phyloP scores from a whole-genome alignment of 768 basidiomycete species.

The Xanthoconium purpureum region DNA sequence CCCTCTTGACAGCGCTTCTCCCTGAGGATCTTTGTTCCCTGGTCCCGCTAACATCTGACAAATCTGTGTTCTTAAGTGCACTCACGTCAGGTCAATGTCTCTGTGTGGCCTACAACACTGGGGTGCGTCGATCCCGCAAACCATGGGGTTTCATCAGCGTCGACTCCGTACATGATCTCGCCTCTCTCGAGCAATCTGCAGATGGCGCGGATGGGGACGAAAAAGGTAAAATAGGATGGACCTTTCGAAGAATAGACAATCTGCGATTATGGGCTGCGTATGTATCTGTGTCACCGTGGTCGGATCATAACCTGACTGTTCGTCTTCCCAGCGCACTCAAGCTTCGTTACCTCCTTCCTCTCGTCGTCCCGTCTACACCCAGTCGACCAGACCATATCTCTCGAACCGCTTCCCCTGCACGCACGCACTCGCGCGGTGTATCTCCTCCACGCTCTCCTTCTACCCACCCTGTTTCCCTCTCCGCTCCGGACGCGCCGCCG shows the following conservation, averaged over 20 bases:
- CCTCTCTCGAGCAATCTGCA: constrained; percentile 56
- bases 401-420: constrained; percentile 23
- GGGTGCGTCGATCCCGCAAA: constrained; percentile 73
- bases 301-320: background rate
- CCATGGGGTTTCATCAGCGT: constrained; percentile 87
- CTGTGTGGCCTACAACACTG: constrained; percentile 77
- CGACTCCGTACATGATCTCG: constrained; percentile 77
- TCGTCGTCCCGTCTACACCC: constrained; percentile 50
- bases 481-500: constrained; percentile 19
- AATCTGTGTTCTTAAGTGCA: constrained; percentile 43
- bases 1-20: constrained; percentile 57
- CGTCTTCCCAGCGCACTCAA: constrained; percentile 63
- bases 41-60: constrained; percentile 35
- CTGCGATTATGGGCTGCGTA: constrained; percentile 83
- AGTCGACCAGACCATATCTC: constrained; percentile 27
- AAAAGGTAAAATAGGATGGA: constrained; percentile 63
- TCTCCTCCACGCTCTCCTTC: constrained; percentile 23
- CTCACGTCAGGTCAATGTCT: constrained; percentile 78
- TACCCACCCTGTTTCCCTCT: constrained; percentile 3
- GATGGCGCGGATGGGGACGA: constrained; percentile 37
- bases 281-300: constrained; percentile 26
- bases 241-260: constrained; percentile 85
- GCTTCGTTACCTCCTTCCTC: constrained; percentile 73
- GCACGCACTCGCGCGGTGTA: constrained; percentile 15
- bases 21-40: constrained; percentile 51